Conservation (phyloP, 2,329 filamentous ascomycete genomes). For the Monosporascus sp. region DNA sequence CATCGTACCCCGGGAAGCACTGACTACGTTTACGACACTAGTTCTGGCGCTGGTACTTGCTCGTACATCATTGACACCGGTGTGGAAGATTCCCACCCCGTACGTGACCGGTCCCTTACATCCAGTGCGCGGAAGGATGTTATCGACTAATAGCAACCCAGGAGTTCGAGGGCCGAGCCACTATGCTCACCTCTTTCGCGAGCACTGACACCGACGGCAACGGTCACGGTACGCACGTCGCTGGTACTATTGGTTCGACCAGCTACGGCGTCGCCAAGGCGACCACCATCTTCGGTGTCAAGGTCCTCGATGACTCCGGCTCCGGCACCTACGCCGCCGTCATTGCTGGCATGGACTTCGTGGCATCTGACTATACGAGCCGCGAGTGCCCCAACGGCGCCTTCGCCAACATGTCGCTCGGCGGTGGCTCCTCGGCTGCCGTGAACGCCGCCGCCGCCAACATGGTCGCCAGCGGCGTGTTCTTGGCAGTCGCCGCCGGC, state of each 20-base stretch:
- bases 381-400: conserved; percentile 34
- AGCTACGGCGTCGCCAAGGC: conserved; percentile 42
- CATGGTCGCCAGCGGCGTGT: conserved; percentile 40
- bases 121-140: background rate
- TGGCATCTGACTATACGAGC: conserved; percentile 37
- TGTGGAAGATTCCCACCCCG: conserved; percentile 38
- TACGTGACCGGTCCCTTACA: conserved; percentile 9
- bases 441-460: conserved; percentile 45
- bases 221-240: conserved; percentile 44
- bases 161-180: conserved; percentile 39
- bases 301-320: conserved; percentile 33
- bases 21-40: conserved; percentile 36
- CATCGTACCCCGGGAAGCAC: conserved; percentile 8
- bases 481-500: conserved; percentile 51
- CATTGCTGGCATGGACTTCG: conserved; percentile 31
- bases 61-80: conserved; percentile 53
- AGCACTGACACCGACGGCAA: conserved; percentile 26
- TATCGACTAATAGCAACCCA: conserved; percentile 9
- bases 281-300: conserved; percentile 36
- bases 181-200: conserved; percentile 24
- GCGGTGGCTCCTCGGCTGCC: conserved; percentile 36
- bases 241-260: conserved; percentile 36
- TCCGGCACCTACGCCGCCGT: conserved; percentile 24
- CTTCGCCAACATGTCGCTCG: conserved; percentile 54
- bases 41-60: conserved; percentile 35